Percentiles rank a stretch among this genome's conserved stretches.
phyloP scores from a whole-genome alignment of 2,329 filamentous ascomycete species.

The Neonectria ditissima region DNA sequence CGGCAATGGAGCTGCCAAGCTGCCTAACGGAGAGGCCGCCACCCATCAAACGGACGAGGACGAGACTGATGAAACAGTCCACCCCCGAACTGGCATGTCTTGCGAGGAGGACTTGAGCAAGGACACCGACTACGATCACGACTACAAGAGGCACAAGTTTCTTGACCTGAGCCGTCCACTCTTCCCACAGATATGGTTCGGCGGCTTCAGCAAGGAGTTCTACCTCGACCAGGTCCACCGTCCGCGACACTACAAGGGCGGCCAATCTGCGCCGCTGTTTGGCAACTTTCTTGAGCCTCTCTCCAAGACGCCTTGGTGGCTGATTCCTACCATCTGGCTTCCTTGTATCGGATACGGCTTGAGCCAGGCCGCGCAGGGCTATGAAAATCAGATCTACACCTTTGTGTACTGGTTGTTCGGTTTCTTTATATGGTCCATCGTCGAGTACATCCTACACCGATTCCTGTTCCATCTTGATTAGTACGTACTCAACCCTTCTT shows the following conservation, averaged over 20 bases:
- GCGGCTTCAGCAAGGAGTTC: conserved; percentile 93
- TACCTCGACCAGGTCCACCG: conserved; percentile 97
- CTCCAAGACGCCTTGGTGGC: conserved; percentile 93
- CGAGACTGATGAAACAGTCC: conserved; percentile 50
- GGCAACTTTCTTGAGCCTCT: conserved; percentile 99
- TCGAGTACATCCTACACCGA: conserved; percentile 90
- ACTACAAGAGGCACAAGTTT: conserved; percentile 94
- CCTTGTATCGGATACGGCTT: conserved; percentile 83
- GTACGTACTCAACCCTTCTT: conserved; percentile 63
- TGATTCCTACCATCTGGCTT: conserved; percentile 86
- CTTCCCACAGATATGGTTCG: conserved; percentile 87
- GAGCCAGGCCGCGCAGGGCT: conserved; percentile 71
- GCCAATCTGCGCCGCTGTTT: conserved; percentile 91
- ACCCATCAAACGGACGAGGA: conserved; percentile 44
- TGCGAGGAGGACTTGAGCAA: conserved; percentile 86
- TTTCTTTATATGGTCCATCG: conserved; percentile 84
- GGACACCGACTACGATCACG: conserved; percentile 80
- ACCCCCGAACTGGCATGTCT: conserved; percentile 86
- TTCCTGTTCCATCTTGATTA: conserved; percentile 94
- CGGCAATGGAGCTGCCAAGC: conserved; percentile 42
- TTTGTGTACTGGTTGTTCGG: conserved; percentile 77
- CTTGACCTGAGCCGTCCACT: conserved; percentile 88
- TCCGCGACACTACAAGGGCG: conserved; percentile 94
- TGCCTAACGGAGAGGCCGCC: conserved; percentile 48
- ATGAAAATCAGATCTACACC: conserved; percentile 61